Evolutionary conservation across 106 monocot species (phyloP).

Genomic region (Cymbidium sinense): DNA sequence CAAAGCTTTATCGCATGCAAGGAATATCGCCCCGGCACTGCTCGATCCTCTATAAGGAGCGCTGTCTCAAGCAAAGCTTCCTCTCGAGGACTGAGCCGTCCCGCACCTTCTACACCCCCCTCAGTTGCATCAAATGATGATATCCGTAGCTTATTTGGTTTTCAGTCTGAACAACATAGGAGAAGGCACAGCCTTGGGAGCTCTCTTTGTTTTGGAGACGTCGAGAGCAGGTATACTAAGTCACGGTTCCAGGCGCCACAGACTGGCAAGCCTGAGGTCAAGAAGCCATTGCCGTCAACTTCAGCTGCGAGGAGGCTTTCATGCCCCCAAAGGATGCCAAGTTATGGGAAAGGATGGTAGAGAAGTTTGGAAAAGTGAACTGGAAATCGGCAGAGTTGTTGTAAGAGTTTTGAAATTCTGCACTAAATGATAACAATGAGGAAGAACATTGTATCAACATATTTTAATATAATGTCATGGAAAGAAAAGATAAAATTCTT

Average conservation of each 20-base stretch:
- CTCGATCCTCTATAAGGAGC: slow-evolving; percentile 22
- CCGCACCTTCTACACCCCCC: slow-evolving; percentile 48
- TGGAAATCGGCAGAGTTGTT: too few species aligned
- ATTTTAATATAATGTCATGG: too few species aligned
- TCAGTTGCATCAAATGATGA: slow-evolving; percentile 38
- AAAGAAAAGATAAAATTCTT: too few species aligned
- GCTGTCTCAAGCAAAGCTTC: slow-evolving; percentile 14
- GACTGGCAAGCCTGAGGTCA: slow-evolving; percentile 14
- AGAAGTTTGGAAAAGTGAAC: too few species aligned
- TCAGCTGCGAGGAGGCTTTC: slow-evolving; percentile 14
- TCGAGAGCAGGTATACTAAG: slow-evolving; percentile 52
- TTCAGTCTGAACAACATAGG: slow-evolving; percentile 32
- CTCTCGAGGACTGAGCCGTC: slow-evolving; percentile 19
- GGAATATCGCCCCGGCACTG: slow-evolving; percentile 18
- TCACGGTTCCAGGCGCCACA: slow-evolving; percentile 34
- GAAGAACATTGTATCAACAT: too few species aligned
- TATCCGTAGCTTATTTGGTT: slow-evolving; percentile 34
- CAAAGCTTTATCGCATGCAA: slow-evolving; percentile 11
- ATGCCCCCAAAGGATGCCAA: neutral
- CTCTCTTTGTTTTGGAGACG: slow-evolving; percentile 39
- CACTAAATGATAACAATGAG: neutral
- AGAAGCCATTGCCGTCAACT: slow-evolving; percentile 63
- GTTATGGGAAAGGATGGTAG: neutral
- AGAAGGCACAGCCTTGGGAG: slow-evolving; percentile 61
- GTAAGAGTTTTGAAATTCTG: too few species aligned